Evolutionary conservation across 2,329 filamentous ascomycete genomes (phyloP).

Genomic region (Botrytis byssoidea): DNA sequence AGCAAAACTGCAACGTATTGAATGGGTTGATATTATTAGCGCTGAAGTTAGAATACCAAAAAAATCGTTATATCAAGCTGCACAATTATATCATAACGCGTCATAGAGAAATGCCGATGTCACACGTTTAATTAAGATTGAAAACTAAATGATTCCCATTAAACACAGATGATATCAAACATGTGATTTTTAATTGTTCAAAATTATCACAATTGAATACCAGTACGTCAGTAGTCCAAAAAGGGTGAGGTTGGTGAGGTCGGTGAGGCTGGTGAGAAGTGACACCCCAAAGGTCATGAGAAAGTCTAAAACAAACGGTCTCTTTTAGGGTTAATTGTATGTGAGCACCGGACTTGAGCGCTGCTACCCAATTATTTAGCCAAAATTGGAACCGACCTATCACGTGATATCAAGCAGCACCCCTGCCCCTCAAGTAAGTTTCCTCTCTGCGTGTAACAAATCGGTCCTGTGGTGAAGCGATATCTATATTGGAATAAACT

Average conservation of each 20-base stretch:
- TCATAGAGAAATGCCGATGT: neutral
- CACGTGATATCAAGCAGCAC: neutral
- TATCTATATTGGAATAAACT: neutral
- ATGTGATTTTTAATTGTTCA: neutral
- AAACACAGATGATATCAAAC: neutral
- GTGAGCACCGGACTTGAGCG: neutral
- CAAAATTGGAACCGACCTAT: neutral
- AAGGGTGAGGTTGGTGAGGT: neutral
- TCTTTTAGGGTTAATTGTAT: neutral
- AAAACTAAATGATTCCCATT: neutral
- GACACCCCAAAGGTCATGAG: neutral
- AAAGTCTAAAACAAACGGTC: neutral
- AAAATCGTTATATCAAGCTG: neutral
- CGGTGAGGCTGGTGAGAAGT: neutral
- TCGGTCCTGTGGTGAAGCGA: too few species aligned
- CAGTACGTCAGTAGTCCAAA: neutral
- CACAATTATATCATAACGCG: neutral
- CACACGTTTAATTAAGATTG: neutral
- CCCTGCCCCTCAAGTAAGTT: neutral
- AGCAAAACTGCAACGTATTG: neutral
- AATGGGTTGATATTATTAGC: neutral
- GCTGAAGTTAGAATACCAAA: neutral
- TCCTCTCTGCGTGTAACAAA: neutral
- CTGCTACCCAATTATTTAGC: neutral
- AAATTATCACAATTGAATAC: neutral